phyloP scores from a whole-genome alignment of 208 protist genomes.

The Leishmania gerbilli region DNA sequence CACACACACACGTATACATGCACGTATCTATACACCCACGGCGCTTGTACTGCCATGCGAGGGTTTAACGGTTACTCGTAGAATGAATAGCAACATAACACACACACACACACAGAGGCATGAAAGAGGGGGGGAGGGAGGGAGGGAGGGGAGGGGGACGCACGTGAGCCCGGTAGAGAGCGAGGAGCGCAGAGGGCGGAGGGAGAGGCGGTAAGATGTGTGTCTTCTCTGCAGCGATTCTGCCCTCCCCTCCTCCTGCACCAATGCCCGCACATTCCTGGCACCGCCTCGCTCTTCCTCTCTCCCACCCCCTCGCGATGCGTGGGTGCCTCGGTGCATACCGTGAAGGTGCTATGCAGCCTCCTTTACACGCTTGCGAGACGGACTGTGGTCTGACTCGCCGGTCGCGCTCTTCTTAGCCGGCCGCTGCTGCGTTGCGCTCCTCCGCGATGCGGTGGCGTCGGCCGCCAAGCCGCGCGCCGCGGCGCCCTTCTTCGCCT shows the following conservation, averaged over 20 bases:
- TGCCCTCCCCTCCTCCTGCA: neutral
- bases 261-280: neutral
- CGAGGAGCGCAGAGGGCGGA: neutral
- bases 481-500: neutral
- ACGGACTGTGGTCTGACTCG: neutral
- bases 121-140: too few species aligned
- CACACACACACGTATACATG: too few species aligned
- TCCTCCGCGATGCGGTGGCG: slow-evolving; percentile 3
- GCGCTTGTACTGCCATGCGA: neutral
- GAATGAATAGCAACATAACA: neutral
- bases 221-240: neutral
- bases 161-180: neutral
- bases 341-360: neutral
- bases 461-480: neutral
- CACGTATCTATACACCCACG: neutral
- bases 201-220: neutral
- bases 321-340: neutral
- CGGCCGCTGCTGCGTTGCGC: slow-evolving; percentile 3
- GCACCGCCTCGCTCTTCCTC: neutral
- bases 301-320: neutral
- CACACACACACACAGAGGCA: too few species aligned
- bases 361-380: slow-evolving; percentile 12
- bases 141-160: too few species aligned
- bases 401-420: neutral
- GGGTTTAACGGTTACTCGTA: neutral